Base-by-base conservation (phyloP, 2,329 filamentous ascomycete species). In the Claviceps quebecensis region DNA sequence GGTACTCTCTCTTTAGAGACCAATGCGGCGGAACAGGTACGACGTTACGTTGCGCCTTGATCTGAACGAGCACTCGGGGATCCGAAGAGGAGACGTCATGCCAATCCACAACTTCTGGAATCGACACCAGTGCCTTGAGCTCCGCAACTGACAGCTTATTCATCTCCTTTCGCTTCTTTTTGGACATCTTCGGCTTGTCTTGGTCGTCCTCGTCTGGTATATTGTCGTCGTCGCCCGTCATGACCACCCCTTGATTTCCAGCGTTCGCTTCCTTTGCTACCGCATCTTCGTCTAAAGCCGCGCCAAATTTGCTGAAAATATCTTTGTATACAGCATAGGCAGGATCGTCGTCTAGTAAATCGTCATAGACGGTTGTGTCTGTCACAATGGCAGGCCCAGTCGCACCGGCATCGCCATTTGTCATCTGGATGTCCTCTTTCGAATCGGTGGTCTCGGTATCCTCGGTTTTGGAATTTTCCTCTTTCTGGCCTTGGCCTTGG, bases 51-150 rank as follows among this genome's bases (percentile, higher is more conserved):
- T 94, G 87, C 3, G 87, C 85, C 68, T 97, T 98, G 72, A 98
- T 90, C 62, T 95, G 87, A 26, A 97, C 87, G 11, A 98, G 78
- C 44, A 97, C 73, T 52, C 84, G 80, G 14, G 93, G 93, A 64
- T 98, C 90, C 26, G 86, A 81, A 0, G 93, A 90, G 16, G 88
- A 94, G 13, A 87, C 87, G 64, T 98, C 93, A 51, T 94, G 93
- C 93, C 93, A 97, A 62, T 98, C 93, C 5, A 98, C 91, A 9
- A 95, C 81, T 67, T 98, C 93, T 2, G 93, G 93, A 59, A 90
- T 91, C 60, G 77, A 79, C 54, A 96, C 93, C 51, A 95, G 72
- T 5, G 91, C 87, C 70, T 98, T 98, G 56, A 98, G 78, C 68
- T 97, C 89, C 47, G 93, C 93, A 54, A 98, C 87, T 6, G 91